These are phyloP conservation scores for Ceratobasidium sp. DNA, from an alignment of 1,284 basidiomycete genomes.

Conservation along the genomic window DNA sequence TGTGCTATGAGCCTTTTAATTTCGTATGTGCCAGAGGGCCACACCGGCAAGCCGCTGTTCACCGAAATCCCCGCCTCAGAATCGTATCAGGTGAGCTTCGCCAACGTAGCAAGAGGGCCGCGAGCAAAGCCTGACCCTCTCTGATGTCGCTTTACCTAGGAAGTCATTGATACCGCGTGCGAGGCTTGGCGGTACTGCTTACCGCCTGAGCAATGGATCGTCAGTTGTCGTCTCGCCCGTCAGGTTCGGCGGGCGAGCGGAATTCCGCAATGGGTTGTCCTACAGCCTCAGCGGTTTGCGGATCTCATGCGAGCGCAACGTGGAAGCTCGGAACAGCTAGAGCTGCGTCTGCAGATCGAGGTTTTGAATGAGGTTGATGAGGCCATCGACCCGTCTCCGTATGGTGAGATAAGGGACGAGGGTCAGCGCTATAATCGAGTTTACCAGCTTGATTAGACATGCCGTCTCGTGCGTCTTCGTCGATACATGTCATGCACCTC, in stretches of 20 bases:
- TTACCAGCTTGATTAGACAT: neutral
- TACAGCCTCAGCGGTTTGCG: slow-evolving; percentile 2
- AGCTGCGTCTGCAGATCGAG: slow-evolving; percentile 24
- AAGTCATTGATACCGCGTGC: slow-evolving; percentile 27
- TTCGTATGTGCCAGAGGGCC: slow-evolving; percentile 16
- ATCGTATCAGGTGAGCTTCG: slow-evolving; percentile 17
- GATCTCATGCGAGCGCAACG: slow-evolving; percentile 9
- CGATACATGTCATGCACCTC: slow-evolving; percentile 2
- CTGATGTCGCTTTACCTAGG: neutral
- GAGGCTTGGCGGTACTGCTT: slow-evolving; percentile 11
- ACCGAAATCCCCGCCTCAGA: slow-evolving; percentile 6
- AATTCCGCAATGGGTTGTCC: neutral
- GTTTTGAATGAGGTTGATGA: neutral
- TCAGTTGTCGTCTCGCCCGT: slow-evolving; percentile 9
- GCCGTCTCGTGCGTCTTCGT: slow-evolving; percentile 12
- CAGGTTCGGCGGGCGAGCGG: neutral
- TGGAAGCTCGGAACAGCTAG: neutral
- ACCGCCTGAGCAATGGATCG: slow-evolving; percentile 10
- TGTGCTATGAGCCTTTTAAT: slow-evolving; percentile 17
- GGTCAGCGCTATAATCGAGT: neutral
- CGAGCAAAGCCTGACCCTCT: neutral
- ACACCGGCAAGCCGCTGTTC: neutral
- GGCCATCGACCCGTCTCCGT: neutral
- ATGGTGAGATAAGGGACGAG: neutral
- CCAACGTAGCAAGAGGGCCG: neutral